Evolutionary conservation across 2,329 filamentous ascomycete species (phyloP).

Genomic region (Paecilomyces variotii): DNA sequence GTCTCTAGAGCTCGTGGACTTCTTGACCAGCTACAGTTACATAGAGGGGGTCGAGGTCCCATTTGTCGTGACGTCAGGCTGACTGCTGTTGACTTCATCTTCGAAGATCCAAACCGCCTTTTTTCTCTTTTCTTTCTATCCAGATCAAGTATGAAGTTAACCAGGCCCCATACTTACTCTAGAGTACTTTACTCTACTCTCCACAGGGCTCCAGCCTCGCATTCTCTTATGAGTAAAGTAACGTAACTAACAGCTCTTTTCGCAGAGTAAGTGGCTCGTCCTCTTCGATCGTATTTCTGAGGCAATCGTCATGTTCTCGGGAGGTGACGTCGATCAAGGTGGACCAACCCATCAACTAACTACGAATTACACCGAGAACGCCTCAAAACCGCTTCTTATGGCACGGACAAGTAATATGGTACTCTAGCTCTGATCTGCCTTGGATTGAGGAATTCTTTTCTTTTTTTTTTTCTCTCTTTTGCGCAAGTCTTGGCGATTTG

Average conservation of each 20-base stretch:
- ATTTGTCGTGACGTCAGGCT: slow-evolving; percentile 15
- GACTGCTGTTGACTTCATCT: slow-evolving; percentile 9
- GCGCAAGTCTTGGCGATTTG: too few species aligned
- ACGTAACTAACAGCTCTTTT: too few species aligned
- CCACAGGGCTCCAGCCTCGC: background rate
- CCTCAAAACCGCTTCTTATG: too few species aligned
- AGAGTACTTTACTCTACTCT: background rate
- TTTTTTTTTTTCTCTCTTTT: too few species aligned
- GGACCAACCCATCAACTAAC: background rate
- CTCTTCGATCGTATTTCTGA: too few species aligned
- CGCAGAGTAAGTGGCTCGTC: too few species aligned
- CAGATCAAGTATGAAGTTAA: background rate
- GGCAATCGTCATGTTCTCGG: background rate
- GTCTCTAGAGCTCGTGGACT: background rate
- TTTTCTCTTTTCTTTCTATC: background rate
- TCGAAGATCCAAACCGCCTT: background rate
- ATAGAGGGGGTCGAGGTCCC: background rate
- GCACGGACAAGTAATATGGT: too few species aligned
- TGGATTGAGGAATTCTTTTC: too few species aligned
- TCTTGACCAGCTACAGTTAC: background rate
- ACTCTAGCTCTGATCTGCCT: too few species aligned
- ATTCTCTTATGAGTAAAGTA: background rate
- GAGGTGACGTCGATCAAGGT: background rate
- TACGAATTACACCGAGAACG: too few species aligned
- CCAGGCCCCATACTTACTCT: background rate